Conservation (phyloP, 331 rosid genomes). For the Telfairia occidentalis region DNA sequence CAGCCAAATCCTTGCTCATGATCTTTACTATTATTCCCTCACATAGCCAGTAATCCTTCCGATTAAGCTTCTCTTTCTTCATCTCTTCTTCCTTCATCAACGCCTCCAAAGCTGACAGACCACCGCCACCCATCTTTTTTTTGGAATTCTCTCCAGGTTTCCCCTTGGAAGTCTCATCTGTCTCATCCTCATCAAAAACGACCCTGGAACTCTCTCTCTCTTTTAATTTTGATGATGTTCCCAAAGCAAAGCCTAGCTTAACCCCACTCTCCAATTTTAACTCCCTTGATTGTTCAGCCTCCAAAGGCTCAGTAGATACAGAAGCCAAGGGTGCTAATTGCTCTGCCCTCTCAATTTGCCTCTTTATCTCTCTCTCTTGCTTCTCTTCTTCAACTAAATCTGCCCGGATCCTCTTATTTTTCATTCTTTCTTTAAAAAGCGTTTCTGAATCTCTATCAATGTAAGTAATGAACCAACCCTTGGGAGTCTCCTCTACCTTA, state of each 20-base stretch:
- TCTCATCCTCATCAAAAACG: constrained; percentile 52
- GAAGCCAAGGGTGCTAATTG: constrained; percentile 28
- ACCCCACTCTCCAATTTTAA: constrained; percentile 50
- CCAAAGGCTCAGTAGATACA: constrained; percentile 27
- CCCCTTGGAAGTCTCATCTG: constrained; percentile 43
- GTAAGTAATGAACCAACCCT: constrained; percentile 88
- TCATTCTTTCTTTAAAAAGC: constrained; percentile 66
- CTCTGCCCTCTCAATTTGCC: constrained; percentile 67
- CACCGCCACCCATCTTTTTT: constrained; percentile 32
- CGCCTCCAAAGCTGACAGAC: constrained; percentile 49
- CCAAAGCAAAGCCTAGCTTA: constrained; percentile 68
- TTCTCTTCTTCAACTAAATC: constrained; percentile 75
- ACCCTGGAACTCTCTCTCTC: constrained; percentile 37
- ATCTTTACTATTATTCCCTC: constrained; percentile 83
- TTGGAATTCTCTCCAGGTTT: constrained; percentile 21
- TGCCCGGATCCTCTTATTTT: constrained; percentile 42
- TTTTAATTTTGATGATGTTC: constrained; percentile 35
- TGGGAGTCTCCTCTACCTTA: constrained; percentile 86
- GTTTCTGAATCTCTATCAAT: constrained; percentile 62
- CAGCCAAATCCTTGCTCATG: constrained; percentile 78
- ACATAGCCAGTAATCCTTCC: constrained; percentile 76
- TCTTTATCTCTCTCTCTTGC: constrained; percentile 74
- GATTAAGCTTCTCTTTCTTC: constrained; percentile 64
- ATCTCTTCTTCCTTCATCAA: constrained; percentile 76
- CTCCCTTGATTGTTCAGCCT: constrained; percentile 29